Base-by-base conservation (phyloP, 1,284 basidiomycete genomes). In the Malassezia vespertilionis region DNA sequence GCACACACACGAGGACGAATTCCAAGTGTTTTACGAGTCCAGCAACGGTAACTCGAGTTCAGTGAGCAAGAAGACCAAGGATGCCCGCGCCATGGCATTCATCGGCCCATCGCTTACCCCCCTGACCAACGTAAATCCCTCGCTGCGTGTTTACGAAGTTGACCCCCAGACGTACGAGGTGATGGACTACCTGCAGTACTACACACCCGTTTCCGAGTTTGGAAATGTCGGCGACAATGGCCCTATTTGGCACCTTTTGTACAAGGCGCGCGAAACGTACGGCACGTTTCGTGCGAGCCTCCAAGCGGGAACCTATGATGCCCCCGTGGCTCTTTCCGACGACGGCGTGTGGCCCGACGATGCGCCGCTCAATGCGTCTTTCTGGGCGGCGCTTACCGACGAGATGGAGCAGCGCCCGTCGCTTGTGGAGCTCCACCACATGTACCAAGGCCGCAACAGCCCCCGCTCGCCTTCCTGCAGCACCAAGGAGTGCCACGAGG, bases 351-450 rank as follows among this genome's bases (percentile, higher is more conserved):
- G 84, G 84, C 76, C 77, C 5, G 61, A 70, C 4, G 74, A 75
- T 38, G 82, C 83, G 52, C 83, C 84, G 0, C 70, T 86, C 46
- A 86, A 86, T 58, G 82, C 81, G 14, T 84, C 84, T 5, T 86
- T 82, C 79, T 86, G 83, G 83, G 82, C 84, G 58, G 76, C 72
- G 21, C 79, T 86, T 32, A 86, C 84, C 3, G 82, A 86, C 73
- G 72, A 71, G 40, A 84, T 86, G 83, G 74, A 77, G 55, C 64
- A 69, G 4, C 74, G 84, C 53, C 64, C 76, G 2, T 74, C 76
- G 20, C 72, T 86, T 5, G 76, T 84, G 3, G 55, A 83, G 77
- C 74, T 72, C 18, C 86, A 84, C 73, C 82, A 79, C 52, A 76
- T 75, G 0, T 77, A 80, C 60, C 83, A 85, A 69, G 82, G 83